phyloP scores from a whole-genome alignment of 768 basidiomycete species.

The Candolleomyces aberdarensis region DNA sequence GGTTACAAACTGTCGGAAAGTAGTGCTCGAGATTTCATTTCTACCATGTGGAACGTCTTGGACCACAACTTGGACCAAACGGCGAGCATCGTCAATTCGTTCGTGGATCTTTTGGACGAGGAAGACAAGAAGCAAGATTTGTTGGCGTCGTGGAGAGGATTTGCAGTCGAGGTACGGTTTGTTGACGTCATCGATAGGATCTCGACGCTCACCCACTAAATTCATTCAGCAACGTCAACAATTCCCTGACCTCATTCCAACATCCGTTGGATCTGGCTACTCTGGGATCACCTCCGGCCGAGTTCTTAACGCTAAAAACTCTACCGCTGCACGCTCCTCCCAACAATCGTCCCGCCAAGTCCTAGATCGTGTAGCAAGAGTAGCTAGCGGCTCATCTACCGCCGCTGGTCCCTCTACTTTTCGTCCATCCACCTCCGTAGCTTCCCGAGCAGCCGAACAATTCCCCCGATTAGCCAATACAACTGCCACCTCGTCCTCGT shows the following conservation, averaged over 20 bases:
- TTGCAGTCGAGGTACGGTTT: conserved; percentile 69
- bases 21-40: conserved; percentile 79
- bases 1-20: conserved; percentile 77
- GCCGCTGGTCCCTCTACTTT: conserved; percentile 14
- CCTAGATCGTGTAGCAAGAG: conserved; percentile 85
- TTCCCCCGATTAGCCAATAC: conserved; percentile 32
- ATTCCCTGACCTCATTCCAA: conserved; percentile 74
- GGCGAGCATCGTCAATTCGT: conserved; percentile 64
- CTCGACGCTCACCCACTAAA: neutral
- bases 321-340: conserved; percentile 57
- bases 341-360: conserved; percentile 62
- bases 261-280: conserved; percentile 59
- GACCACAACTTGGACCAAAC: conserved; percentile 62
- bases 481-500: conserved; percentile 14
- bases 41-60: conserved; percentile 76
- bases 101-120: conserved; percentile 79
- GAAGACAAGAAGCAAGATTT: conserved; percentile 81
- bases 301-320: conserved; percentile 80
- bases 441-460: conserved; percentile 23
- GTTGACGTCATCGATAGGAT: neutral
- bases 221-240: conserved; percentile 69
- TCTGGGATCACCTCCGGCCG: conserved; percentile 80
- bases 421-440: conserved; percentile 3
- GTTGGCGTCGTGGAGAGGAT: conserved; percentile 76
- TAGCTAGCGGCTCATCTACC: conserved; percentile 50